Evolutionary conservation across 768 basidiomycete genomes (phyloP).

Genomic region (Macrolepiota fuliginosa): DNA sequence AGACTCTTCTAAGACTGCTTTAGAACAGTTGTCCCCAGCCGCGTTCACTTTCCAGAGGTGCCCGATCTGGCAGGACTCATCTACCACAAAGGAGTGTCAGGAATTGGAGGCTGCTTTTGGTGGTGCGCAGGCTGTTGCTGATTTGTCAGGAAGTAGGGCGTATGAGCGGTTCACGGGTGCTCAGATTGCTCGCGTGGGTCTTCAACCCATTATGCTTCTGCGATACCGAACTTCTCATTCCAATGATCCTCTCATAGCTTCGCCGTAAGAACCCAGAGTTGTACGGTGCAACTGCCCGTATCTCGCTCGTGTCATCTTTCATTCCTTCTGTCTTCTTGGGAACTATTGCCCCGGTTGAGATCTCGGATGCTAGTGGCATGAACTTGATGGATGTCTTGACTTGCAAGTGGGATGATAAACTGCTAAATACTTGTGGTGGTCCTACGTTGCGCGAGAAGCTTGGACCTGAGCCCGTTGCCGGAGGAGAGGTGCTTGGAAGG

Average conservation of each 20-base stretch:
- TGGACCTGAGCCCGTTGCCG: constrained; percentile 73
- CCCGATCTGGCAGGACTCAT: constrained; percentile 93
- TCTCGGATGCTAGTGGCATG: constrained; percentile 90
- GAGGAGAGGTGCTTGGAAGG: constrained; percentile 64
- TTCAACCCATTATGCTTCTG: background rate
- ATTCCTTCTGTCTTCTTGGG: constrained; percentile 82
- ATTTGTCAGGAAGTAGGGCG: constrained; percentile 77
- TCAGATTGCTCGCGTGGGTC: constrained; percentile 71
- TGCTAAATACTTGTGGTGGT: constrained; percentile 70
- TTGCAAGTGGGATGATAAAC: constrained; percentile 67
- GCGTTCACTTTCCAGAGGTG: constrained; percentile 69
- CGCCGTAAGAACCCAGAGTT: constrained; percentile 48
- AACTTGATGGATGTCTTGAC: constrained; percentile 79
- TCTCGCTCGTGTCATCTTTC: constrained; percentile 83
- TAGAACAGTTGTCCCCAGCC: constrained; percentile 54
- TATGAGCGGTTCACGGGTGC: constrained; percentile 88
- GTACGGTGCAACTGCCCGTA: constrained; percentile 59
- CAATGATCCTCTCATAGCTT: constrained; percentile 38
- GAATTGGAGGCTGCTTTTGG: constrained; percentile 66
- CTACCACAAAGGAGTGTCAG: constrained; percentile 72
- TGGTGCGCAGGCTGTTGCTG: constrained; percentile 68
- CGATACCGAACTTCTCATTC: background rate
- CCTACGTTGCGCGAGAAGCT: constrained; percentile 65
- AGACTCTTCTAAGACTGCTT: constrained; percentile 47
- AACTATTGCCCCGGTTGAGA: constrained; percentile 74